Base-by-base conservation (phyloP, 176 grass and related monocot genomes). In the Carex kokanica region DNA sequence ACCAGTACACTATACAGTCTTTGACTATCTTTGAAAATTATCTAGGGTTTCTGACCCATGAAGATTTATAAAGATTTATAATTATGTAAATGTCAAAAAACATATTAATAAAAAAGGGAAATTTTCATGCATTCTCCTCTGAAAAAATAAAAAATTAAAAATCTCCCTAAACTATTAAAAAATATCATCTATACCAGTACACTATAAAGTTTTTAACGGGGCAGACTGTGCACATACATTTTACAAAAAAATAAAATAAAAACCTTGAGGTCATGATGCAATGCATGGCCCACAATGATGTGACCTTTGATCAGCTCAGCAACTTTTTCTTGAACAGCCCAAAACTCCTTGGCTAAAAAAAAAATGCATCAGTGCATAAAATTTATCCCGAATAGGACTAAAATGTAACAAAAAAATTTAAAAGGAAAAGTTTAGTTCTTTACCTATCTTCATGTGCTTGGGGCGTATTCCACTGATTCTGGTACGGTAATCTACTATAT, bases 231-330 rank as follows among this genome's bases (percentile, higher is more conserved):
- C 4, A 43, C 13, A 2, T 6, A 45, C 54, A 8, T 77, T 77
- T 14, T 29, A 77, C 4, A 7, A 55, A 7, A 77, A 7, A 29
- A 23, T 41, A 41, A 27, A 21, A 66, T 45, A 41, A 69, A 70
- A 43, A 98, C 96, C 93, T 95, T 99, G 81, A 99, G 89, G 75
- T 99, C 96, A 95, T 99, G 87, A 85, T 93, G 93, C 80, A 99
- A 85, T n/a, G 96, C 92, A 93, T 95, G 96, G 41, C 93, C 96
- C 66, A 95, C 89, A 66, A 99, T 93, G 77, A 95, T 78, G 54
- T 74, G 86, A 53, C 96, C 91, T 89, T 93, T 95, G 20, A 99
- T 91, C 60, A 99, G 81, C n/a, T 90, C 93, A 89, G 93, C 90
- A 54, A 98, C 86, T 52, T 87, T 84, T 74, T 89, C 87, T 57